These are phyloP conservation scores for Cercophora samala DNA, from an alignment of 495 filamentous ascomycete genomes.

Conservation along the genomic window DNA sequence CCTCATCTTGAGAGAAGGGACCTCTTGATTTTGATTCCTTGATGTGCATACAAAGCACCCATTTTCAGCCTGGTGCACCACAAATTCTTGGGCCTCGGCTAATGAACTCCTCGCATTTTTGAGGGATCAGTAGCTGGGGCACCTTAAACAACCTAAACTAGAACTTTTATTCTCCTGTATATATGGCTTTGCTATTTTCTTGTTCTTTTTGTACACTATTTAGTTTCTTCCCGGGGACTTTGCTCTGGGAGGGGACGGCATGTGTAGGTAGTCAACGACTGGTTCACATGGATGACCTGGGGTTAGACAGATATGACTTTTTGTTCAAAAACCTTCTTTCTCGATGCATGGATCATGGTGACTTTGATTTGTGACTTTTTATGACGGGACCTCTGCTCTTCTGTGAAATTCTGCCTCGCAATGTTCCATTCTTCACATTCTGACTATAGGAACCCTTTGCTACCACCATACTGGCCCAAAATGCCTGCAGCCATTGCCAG, in stretches of 20 bases:
- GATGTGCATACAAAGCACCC: not conserved
- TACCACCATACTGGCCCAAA: no score
- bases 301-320: not conserved
- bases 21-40: not conserved
- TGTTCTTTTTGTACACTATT: not conserved
- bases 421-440: no score
- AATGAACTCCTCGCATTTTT: not conserved
- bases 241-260: not conserved
- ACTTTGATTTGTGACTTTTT: no score
- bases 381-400: no score
- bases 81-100: not conserved
- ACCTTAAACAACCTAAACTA: not conserved
- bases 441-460: no score
- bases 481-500: not conserved
- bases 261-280: not conserved
- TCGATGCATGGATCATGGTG: not conserved
- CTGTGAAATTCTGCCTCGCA: no score
- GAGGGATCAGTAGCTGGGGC: not conserved
- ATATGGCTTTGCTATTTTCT: conserved; percentile 7
- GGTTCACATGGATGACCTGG: not conserved
- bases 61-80: conserved; percentile 2
- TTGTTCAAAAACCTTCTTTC: not conserved
- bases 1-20: not conserved
- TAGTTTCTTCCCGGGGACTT: not conserved
- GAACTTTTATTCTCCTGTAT: conserved; percentile 1